These are phyloP conservation scores for Carex pumila DNA, from an alignment of 176 grass and related monocot genomes.

Conservation along the genomic window DNA sequence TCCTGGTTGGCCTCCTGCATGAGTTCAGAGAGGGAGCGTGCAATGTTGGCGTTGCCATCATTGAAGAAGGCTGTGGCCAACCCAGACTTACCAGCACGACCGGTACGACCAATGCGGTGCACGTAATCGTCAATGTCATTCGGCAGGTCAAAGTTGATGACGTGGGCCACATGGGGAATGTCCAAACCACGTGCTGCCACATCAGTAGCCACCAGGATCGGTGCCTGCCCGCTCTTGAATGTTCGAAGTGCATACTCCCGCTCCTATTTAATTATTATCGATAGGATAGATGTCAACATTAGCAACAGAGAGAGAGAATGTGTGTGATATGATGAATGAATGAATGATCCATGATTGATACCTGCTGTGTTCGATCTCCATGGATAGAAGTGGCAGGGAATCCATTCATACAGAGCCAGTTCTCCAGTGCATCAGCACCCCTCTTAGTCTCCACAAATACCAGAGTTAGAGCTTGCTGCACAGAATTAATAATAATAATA, in stretches of 20 bases:
- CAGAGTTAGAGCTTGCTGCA: constrained; percentile 73
- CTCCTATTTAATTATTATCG: constrained; percentile 37
- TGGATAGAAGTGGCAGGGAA: constrained; percentile 98
- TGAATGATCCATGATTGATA: constrained; percentile 14
- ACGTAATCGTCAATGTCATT: constrained; percentile 89
- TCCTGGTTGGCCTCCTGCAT: constrained; percentile 86
- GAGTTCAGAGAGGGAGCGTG: constrained; percentile 46
- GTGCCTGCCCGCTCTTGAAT: constrained; percentile 79
- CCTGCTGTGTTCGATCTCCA: constrained; percentile 85
- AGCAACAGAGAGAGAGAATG: neutral
- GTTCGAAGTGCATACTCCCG: constrained; percentile 67
- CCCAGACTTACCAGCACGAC: constrained; percentile 57
- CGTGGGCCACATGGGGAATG: constrained; percentile 83
- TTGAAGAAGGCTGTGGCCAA: constrained; percentile 86
- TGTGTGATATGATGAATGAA: neutral
- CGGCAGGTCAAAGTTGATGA: constrained; percentile 90
- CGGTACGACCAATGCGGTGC: constrained; percentile 80
- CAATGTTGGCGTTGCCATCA: constrained; percentile 44
- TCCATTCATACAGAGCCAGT: constrained; percentile 80
- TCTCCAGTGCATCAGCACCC: constrained; percentile 85
- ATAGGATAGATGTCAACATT: neutral
- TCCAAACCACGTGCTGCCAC: constrained; percentile 89
- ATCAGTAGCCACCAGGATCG: constrained; percentile 85
- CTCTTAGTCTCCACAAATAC: constrained; percentile 98
- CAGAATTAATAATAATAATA: neutral